A percentile compares a stretch with the other conserved stretches of the same genome.
These are phyloP conservation scores for Cucurbita argyrosperma DNA, from an alignment of 306 rosid genomes.

Conservation along the genomic window DNA sequence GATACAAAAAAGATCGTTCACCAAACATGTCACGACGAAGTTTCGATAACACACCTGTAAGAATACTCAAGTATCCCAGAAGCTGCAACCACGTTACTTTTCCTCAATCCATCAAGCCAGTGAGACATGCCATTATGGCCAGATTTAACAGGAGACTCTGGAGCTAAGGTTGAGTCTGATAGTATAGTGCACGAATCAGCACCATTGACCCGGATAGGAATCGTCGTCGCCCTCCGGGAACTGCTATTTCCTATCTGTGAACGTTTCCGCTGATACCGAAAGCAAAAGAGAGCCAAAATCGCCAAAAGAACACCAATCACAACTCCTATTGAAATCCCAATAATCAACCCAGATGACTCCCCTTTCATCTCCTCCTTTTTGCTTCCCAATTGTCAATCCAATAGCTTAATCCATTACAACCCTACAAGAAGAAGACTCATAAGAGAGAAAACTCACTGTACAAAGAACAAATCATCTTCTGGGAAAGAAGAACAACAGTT, in stretches of 20 bases:
- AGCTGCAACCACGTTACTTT: constrained; percentile 55
- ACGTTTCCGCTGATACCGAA: constrained; percentile 64
- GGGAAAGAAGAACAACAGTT: neutral
- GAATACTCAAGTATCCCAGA: constrained; percentile 92
- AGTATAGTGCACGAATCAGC: constrained; percentile 59
- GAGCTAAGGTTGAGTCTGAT: constrained; percentile 86
- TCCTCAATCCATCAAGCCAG: constrained; percentile 82
- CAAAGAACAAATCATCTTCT: neutral
- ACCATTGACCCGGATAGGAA: constrained; percentile 83
- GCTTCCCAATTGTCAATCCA: constrained; percentile 20
- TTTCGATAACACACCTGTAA: constrained; percentile 49
- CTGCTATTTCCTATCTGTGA: constrained; percentile 97
- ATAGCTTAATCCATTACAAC: constrained; percentile 35
- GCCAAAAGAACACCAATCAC: constrained; percentile 88
- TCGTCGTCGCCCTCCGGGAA: constrained; percentile 68
- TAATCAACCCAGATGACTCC: constrained; percentile 71
- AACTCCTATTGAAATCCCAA: constrained; percentile 86
- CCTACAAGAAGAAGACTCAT: constrained; percentile 25
- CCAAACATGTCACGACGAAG: neutral
- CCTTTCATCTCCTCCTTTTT: constrained; percentile 47
- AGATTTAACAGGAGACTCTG: constrained; percentile 88
- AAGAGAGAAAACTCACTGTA: neutral
- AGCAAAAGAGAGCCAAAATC: constrained; percentile 55
- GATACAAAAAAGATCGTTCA: neutral
- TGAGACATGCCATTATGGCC: constrained; percentile 39